phyloP scores from a whole-genome alignment of 2,329 filamentous ascomycete genomes.

The Neonectria magnoliae region DNA sequence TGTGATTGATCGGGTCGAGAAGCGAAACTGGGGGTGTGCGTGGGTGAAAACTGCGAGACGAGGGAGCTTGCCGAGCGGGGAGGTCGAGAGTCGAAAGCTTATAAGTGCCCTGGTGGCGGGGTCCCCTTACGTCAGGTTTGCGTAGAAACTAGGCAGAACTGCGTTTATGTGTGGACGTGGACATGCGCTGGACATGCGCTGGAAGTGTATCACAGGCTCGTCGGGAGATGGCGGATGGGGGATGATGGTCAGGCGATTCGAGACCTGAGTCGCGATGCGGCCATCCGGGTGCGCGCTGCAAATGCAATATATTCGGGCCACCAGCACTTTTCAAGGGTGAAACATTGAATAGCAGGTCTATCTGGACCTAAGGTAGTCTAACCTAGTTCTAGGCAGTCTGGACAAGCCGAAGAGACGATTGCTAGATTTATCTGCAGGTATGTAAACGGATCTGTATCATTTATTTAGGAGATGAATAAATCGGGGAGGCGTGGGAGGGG shows the following conservation, averaged over 20 bases:
- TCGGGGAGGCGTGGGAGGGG: background rate
- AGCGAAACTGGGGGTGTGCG: background rate
- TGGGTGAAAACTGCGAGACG: background rate
- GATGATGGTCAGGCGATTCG: constrained; percentile 32
- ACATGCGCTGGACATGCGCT: constrained; percentile 2
- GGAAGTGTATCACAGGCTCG: constrained; percentile 11
- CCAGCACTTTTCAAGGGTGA: background rate
- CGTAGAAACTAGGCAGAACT: background rate
- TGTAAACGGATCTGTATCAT: background rate
- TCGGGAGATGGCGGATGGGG: constrained; percentile 10
- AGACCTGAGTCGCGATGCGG: constrained; percentile 16
- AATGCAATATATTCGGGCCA: background rate
- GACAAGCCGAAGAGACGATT: background rate
- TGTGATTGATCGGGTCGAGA: background rate
- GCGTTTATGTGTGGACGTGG: background rate
- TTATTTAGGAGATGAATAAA: background rate
- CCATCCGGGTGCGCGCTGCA: constrained; percentile 28
- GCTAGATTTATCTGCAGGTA: background rate
- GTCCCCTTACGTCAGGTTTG: constrained; percentile 24
- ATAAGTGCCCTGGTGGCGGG: constrained; percentile 17
- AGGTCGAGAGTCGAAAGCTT: constrained; percentile 16
- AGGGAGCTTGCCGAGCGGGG: constrained; percentile 1
- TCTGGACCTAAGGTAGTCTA: background rate
- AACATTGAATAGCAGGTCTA: background rate
- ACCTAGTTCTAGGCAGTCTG: too few species aligned